Evolutionary conservation across 2,329 filamentous ascomycete genomes (phyloP), one percentile per base, ranked within the genome.

Genomic region (Boeremia lycopersici): DNA sequence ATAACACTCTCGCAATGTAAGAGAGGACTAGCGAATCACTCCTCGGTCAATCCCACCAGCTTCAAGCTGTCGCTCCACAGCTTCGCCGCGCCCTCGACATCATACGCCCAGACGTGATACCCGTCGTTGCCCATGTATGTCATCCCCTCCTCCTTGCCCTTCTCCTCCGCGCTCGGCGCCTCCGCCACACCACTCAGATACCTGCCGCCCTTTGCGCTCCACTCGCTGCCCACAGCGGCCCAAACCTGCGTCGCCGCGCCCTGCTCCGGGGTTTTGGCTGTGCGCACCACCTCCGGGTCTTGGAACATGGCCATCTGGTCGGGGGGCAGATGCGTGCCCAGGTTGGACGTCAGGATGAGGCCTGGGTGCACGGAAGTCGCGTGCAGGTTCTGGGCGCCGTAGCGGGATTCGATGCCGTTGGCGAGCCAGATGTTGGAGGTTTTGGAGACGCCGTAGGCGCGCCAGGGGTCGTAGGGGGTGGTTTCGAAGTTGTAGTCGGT

Each of bases 361-460:
- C 68, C 68, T 1, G 65, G 65, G 30, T 65, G 61, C 4, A 70
- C 35, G 5, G 49, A 53, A 0, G 48, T 60, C 4, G 58, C 59
- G 33, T 65, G 62, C 15, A 70, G 34, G 26, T 62, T 26, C 6
- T 44, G 31, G 10, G 8, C 2, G 1, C 50, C 62, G 34, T 57
- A 69, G 25, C 52, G 52, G 6, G 59, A 46, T 9, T 66, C 61
- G 42, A 71, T 61, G 10, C 42, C 17, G 50, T 67, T 65, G 2
- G 62, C 63, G 23, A 64, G 33, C 59, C 57, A 65, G 15, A 82
- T 75, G 46, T 81, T 79, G 7, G 79, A 79, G 26, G 79, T 81
- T 64, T 83, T 83, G 61, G 78, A 77, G 56, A 81, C 79, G 2
- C 73, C 76, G 51, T 83, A 83, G 2, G 78, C 78, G 2, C 64